These are phyloP conservation scores for Rugonectria rugulosa DNA, from an alignment of 2,329 filamentous ascomycete species.

Conservation along the genomic window DNA sequence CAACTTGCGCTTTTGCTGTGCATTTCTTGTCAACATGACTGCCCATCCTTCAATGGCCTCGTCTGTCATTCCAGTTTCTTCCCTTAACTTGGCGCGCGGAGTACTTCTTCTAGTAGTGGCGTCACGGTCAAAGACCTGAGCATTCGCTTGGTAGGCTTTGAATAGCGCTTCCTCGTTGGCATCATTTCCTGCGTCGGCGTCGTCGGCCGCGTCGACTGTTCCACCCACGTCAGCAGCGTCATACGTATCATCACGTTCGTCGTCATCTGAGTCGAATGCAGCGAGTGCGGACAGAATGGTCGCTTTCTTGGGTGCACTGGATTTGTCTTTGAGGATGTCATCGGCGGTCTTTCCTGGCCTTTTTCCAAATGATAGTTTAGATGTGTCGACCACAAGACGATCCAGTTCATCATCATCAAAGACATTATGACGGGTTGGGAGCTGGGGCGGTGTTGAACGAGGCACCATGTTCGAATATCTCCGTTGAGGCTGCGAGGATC, in stretches of 20 bases:
- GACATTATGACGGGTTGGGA: conserved; percentile 72
- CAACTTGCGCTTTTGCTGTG: conserved; percentile 71
- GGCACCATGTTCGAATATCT: conserved; percentile 58
- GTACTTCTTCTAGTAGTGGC: conserved; percentile 71
- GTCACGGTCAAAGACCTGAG: conserved; percentile 75
- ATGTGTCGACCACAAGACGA: conserved; percentile 69
- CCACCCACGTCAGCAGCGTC: conserved; percentile 92
- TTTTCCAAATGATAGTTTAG: conserved; percentile 82
- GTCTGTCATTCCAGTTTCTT: conserved; percentile 87
- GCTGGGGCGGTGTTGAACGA: conserved; percentile 63
- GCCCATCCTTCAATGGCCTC: conserved; percentile 95
- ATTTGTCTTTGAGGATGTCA: conserved; percentile 71
- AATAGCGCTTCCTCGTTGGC: conserved; percentile 77
- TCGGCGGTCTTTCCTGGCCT: conserved; percentile 72
- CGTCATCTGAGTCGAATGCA: conserved; percentile 90
- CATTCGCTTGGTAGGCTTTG: conserved; percentile 70
- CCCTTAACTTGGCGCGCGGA: conserved; percentile 69
- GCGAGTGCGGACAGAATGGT: conserved; percentile 89
- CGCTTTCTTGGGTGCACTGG: conserved; percentile 75
- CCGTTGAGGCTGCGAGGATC: conserved; percentile 39
- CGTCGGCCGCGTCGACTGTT: conserved; percentile 75
- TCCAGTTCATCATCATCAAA: conserved; percentile 86
- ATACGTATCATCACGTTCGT: conserved; percentile 97
- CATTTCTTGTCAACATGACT: conserved; percentile 80
- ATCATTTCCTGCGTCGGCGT: conserved; percentile 56